These are phyloP conservation scores for Botrytis porri DNA, from an alignment of 2,329 filamentous ascomycete genomes.

Conservation along the genomic window DNA sequence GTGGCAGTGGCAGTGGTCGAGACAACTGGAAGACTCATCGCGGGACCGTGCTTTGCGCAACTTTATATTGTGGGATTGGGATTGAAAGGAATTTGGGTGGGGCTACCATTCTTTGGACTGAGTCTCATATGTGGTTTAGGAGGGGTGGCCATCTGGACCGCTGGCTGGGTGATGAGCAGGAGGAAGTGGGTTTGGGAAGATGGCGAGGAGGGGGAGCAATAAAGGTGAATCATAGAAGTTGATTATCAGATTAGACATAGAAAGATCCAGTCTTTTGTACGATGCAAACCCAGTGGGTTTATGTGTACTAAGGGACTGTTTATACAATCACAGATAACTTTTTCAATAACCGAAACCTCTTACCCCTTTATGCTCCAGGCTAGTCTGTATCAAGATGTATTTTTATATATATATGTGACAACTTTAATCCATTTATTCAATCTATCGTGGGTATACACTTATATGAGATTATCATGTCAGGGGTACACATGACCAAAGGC, in stretches of 20 bases:
- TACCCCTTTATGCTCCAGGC: too few relatives aligned
- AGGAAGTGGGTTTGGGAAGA: neutral
- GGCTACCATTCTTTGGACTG: constrained; percentile 30
- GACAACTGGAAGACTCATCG: constrained; percentile 27
- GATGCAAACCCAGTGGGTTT: neutral
- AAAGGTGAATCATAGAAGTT: neutral
- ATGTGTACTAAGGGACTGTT: neutral
- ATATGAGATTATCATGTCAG: too few relatives aligned
- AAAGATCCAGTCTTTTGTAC: neutral
- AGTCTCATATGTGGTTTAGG: neutral
- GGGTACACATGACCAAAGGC: too few relatives aligned
- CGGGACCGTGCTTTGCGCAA: constrained; percentile 28
- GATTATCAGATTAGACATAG: neutral
- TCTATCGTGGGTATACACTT: too few relatives aligned
- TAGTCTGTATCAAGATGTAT: too few relatives aligned
- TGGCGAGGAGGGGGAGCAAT: neutral
- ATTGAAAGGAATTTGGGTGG: constrained; percentile 31
- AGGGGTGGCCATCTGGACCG: neutral
- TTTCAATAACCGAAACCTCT: too few relatives aligned
- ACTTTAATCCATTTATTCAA: too few relatives aligned
- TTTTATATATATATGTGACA: too few relatives aligned
- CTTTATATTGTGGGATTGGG: constrained; percentile 31
- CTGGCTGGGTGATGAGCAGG: neutral
- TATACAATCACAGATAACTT: too few relatives aligned
- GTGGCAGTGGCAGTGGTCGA: constrained; percentile 32